phyloP scores from a whole-genome alignment of 805 yeast genomes.

The Metahyphopichia silvanorum region DNA sequence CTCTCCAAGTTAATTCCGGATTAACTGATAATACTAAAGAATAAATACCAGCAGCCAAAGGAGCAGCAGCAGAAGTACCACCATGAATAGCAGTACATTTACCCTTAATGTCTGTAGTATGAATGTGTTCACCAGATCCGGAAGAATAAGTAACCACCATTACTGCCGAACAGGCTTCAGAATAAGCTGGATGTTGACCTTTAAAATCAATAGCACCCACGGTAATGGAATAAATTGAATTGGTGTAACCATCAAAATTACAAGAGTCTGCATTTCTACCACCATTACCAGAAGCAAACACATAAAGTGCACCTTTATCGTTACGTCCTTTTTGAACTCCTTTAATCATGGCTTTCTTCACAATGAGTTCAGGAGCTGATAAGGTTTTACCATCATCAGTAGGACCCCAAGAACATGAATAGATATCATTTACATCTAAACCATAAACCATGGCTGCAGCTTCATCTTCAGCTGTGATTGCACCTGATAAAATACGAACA shows the following conservation, averaged over 20 bases:
- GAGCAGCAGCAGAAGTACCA: conserved; percentile 99
- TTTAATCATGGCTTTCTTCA: conserved; percentile 76
- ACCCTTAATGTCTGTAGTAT: conserved; percentile 75
- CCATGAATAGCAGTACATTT: conserved; percentile 78
- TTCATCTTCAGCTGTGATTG: conserved; percentile 81
- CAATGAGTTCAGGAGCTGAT: conserved; percentile 79
- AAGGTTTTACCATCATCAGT: conserved; percentile 85
- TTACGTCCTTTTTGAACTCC: conserved; percentile 81
- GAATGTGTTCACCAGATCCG: conserved; percentile 85
- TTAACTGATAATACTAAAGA: conserved; percentile 79
- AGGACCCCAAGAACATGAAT: conserved; percentile 99
- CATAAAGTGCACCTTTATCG: conserved; percentile 82
- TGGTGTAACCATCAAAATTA: conserved; percentile 96
- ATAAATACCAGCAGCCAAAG: conserved; percentile 94
- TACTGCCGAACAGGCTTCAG: conserved; percentile 94
- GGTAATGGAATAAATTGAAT: conserved; percentile 90
- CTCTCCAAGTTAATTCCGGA: conserved; percentile 93
- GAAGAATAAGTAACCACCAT: conserved; percentile 91
- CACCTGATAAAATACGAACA: conserved; percentile 79
- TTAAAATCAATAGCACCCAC: conserved; percentile 89
- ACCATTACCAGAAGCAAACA: conserved; percentile 96
- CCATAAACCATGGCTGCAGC: conserved; percentile 84
- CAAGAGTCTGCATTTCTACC: conserved; percentile 82
- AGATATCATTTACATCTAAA: conserved; percentile 82
- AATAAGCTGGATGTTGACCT: conserved; percentile 83